A percentile compares a stretch with the other conserved stretches of the same genome.
These are phyloP conservation scores for Flaveria linearis DNA, from an alignment of 129 eudicot genomes.

Conservation along the genomic window DNA sequence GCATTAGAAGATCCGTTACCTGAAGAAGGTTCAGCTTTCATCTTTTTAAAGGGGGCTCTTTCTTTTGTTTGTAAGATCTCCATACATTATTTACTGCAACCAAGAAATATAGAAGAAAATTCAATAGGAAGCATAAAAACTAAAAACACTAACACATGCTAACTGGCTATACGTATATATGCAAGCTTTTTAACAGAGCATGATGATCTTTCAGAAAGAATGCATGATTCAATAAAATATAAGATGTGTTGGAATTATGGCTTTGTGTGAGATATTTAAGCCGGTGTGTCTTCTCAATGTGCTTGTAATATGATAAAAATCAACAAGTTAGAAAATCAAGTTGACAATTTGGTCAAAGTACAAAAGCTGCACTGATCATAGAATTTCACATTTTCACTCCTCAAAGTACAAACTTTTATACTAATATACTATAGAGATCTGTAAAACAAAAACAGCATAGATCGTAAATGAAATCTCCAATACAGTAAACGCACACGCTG, in stretches of 20 bases:
- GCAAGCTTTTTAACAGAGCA: background rate
- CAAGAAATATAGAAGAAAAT: constrained; percentile 14
- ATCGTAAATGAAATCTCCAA: constrained; percentile 1
- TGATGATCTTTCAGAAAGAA: background rate
- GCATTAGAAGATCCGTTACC: constrained; percentile 41
- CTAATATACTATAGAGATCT: background rate
- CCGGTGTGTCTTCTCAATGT: background rate
- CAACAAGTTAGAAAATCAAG: background rate
- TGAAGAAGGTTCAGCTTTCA: constrained; percentile 70
- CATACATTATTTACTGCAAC: constrained; percentile 67
- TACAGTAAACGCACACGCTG: background rate
- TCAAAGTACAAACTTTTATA: background rate
- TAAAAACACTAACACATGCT: background rate
- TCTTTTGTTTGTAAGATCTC: constrained; percentile 71
- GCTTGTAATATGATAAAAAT: background rate
- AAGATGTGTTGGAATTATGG: background rate
- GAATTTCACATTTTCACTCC: background rate
- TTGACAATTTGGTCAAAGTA: background rate
- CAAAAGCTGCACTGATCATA: background rate
- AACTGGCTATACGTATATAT: background rate
- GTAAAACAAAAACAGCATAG: constrained; percentile 14
- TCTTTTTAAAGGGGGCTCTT: constrained; percentile 82
- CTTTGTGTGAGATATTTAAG: background rate
- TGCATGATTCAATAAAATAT: background rate
- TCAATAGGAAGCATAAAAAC: background rate